Percentiles rank a stretch among this genome's conserved stretches.
phyloP scores from a whole-genome alignment of 805 yeast genomes.

The Scheffersomyces stipitis region DNA sequence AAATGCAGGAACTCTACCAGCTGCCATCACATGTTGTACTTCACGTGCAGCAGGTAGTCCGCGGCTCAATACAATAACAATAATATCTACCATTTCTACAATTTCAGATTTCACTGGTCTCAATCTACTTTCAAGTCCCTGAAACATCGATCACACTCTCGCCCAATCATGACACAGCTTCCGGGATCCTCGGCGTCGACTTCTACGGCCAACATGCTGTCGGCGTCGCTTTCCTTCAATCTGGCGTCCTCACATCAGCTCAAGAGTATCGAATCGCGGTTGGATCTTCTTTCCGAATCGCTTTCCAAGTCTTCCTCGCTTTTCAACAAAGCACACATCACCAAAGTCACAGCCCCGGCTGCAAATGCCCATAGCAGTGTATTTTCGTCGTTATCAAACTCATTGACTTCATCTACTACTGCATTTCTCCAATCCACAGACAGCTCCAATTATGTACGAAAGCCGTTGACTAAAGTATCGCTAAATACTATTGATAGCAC shows the following conservation, averaged over 20 bases:
- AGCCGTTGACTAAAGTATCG: conserved; percentile 14
- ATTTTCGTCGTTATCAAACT: not conserved
- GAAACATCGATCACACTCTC: too few species aligned
- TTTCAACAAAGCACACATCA: conserved; percentile 6
- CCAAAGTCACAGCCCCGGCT: conserved; percentile 1
- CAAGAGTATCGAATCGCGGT: conserved; percentile 19
- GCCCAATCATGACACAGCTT: not conserved
- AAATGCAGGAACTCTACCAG: too few species aligned
- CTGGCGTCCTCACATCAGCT: conserved; percentile 14
- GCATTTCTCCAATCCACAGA: not conserved
- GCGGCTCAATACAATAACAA: too few species aligned
- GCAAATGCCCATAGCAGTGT: not conserved
- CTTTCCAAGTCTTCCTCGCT: conserved; percentile 6
- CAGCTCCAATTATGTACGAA: conserved; percentile 1
- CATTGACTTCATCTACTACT: not conserved
- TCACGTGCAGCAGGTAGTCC: too few species aligned
- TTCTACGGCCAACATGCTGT: not conserved
- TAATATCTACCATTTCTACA: too few species aligned
- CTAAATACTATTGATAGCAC: conserved; percentile 11
- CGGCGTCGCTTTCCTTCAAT: not conserved
- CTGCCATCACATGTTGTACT: too few species aligned
- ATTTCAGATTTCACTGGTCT: too few species aligned
- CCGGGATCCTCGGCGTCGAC: not conserved
- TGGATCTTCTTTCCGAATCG: conserved; percentile 17
- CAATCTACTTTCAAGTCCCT: too few species aligned